A percentile compares a stretch with the other conserved stretches of the same genome.
Conservation (phyloP, 164 flowering plant species). For the Cinnamomum micranthum region DNA sequence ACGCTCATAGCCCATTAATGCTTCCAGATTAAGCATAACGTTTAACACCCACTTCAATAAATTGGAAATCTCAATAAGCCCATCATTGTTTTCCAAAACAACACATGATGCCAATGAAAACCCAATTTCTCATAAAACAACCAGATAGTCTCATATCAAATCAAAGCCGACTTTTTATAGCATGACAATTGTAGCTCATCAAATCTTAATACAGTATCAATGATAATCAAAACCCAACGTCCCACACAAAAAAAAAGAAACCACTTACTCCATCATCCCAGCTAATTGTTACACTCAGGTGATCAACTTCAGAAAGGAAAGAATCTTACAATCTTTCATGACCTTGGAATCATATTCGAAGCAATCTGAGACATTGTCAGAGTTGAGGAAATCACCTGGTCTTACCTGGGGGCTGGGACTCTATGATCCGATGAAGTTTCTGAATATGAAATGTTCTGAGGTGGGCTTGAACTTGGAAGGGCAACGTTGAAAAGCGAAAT, state of each 20-base stretch:
- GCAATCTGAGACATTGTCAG: background rate
- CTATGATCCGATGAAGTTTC: background rate
- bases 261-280: background rate
- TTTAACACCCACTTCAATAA: conserved; percentile 1
- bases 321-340: background rate
- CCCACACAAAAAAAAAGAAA: background rate
- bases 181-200: background rate
- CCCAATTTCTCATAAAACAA: background rate
- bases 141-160: background rate
- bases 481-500: too few species aligned
- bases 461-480: too few species aligned
- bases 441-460: too few species aligned
- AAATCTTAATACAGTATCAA: background rate
- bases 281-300: background rate
- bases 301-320: background rate
- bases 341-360: background rate
- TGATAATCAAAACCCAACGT: background rate
- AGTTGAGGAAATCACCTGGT: background rate
- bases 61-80: background rate
- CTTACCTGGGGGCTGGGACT: background rate
- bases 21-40: background rate
- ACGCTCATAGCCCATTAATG: background rate
- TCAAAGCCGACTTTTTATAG: conserved; percentile 2
- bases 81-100: background rate
- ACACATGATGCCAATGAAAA: background rate